These are phyloP conservation scores for Brassica carinata DNA, from an alignment of 345 rosid genomes.

Conservation along the genomic window DNA sequence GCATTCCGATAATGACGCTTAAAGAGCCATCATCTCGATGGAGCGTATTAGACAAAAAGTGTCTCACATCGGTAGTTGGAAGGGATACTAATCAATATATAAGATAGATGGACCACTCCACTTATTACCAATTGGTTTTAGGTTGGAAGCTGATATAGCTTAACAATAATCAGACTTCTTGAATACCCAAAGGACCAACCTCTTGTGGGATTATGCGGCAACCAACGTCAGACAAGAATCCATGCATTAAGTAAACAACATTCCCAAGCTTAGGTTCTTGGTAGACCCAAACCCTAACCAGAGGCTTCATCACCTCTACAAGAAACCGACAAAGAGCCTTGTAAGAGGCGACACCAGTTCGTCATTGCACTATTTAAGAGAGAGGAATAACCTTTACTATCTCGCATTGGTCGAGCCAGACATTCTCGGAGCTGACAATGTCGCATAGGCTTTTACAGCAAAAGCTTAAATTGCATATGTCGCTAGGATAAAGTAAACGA, in stretches of 20 bases:
- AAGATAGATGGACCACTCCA: no score
- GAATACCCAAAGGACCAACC: neutral
- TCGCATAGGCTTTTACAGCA: slow-evolving; percentile 52
- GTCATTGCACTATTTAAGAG: neutral
- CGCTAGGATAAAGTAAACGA: slow-evolving; percentile 54
- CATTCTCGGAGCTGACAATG: slow-evolving; percentile 59
- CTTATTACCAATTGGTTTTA: no score
- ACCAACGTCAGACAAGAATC: neutral
- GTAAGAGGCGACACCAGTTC: neutral
- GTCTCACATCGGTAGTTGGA: no score
- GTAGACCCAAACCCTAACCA: neutral
- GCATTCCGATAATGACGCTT: no score
- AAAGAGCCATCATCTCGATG: no score
- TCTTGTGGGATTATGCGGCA: neutral
- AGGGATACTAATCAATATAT: no score
- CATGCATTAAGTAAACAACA: neutral
- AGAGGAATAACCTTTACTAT: neutral
- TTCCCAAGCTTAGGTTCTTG: neutral
- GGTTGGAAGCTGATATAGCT: no score
- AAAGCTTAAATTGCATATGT: slow-evolving; percentile 59
- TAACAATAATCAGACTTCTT: no score
- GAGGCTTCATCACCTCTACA: neutral
- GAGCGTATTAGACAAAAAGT: no score
- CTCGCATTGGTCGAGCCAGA: neutral
- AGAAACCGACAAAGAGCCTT: neutral